Conservation (phyloP, 345 rosid species). For the Angophora floribunda region DNA sequence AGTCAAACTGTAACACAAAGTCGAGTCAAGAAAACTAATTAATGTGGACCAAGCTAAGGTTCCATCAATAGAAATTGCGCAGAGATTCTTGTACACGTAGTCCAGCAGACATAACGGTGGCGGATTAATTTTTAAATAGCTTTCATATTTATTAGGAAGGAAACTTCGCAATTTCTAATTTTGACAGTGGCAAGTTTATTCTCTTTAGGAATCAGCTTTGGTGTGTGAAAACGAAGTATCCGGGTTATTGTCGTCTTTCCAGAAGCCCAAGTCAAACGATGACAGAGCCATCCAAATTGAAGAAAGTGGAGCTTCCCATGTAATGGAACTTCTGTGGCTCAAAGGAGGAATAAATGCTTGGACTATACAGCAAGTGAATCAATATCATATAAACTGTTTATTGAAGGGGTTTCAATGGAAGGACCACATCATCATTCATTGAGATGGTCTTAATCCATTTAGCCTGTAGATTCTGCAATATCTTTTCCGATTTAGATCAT, state of each 20-base stretch:
- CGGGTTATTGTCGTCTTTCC: background rate
- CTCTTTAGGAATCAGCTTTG: no score
- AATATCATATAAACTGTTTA: background rate
- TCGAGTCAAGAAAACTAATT: background rate
- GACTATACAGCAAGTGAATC: background rate
- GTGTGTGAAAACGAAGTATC: background rate
- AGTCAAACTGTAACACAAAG: background rate
- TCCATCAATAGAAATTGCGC: no score
- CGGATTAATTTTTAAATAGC: no score
- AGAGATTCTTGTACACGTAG: no score
- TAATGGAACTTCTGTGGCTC: background rate
- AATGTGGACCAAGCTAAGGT: background rate
- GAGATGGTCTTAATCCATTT: background rate
- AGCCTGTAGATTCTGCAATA: background rate
- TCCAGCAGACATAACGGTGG: no score
- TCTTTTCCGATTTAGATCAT: background rate
- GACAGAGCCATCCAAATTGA: background rate
- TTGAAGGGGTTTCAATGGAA: no score
- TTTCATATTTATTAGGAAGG: background rate
- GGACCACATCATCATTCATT: no score
- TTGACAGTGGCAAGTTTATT: no score
- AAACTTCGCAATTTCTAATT: background rate
- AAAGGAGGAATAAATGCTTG: background rate
- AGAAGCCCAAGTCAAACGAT: no score
- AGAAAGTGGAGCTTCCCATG: background rate